These are phyloP conservation scores for Escovopsis sp. DNA, from an alignment of 2,329 filamentous ascomycete genomes.

Conservation along the genomic window DNA sequence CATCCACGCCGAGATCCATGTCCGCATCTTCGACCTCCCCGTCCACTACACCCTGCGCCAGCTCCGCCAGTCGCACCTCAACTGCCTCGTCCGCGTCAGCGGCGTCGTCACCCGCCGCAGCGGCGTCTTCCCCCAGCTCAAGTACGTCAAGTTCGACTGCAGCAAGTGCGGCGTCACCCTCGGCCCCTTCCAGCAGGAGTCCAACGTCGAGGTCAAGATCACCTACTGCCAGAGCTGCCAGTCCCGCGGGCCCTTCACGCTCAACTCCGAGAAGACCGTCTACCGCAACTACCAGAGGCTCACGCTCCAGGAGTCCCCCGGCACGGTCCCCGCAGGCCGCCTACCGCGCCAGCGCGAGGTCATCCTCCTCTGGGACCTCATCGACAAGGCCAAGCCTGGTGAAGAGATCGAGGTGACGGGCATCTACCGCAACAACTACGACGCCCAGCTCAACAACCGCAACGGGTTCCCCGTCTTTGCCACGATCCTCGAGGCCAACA, in stretches of 20 bases:
- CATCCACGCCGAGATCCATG: constrained; percentile 95
- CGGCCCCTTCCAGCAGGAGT: constrained; percentile 94
- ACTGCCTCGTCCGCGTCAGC: constrained; percentile 85
- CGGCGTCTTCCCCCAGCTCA: constrained; percentile 93
- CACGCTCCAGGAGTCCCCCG: constrained; percentile 91
- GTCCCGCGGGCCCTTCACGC: constrained; percentile 80
- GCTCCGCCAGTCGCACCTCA: constrained; percentile 85
- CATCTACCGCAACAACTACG: constrained; percentile 96
- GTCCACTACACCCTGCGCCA: constrained; percentile 92
- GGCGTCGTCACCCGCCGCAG: constrained; percentile 89
- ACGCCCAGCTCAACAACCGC: constrained; percentile 93
- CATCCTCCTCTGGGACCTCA: constrained; percentile 90
- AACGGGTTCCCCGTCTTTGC: constrained; percentile 98
- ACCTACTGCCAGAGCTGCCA: constrained; percentile 95
- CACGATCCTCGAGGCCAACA: constrained; percentile 93
- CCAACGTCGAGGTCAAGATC: constrained; percentile 89
- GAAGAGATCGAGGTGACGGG: constrained; percentile 96
- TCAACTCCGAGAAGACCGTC: constrained; percentile 95
- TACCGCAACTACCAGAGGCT: constrained; percentile 98
- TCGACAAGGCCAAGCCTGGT: constrained; percentile 90
- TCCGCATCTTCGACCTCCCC: constrained; percentile 87
- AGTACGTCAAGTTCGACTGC: constrained; percentile 98
- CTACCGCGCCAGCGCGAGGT: constrained; percentile 88
- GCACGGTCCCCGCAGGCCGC: constrained; percentile 89
- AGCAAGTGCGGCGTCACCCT: constrained; percentile 82